Percentiles rank a stretch among this genome's conserved stretches.
phyloP scores from a whole-genome alignment of 2,329 filamentous ascomycete species.

The Magnaporthiopsis rhizophila region DNA sequence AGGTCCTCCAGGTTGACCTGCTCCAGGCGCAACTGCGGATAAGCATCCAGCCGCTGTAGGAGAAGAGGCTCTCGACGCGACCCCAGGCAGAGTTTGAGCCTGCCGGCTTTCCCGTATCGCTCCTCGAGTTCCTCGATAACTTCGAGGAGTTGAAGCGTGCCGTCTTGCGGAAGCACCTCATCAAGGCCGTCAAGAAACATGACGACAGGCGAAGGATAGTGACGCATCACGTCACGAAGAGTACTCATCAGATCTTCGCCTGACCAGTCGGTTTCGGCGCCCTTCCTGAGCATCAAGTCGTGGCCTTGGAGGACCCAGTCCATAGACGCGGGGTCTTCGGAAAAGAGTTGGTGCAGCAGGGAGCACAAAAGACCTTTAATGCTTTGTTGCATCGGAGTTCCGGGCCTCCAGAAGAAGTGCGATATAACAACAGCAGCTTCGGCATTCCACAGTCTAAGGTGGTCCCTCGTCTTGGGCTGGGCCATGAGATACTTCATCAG shows the following conservation, averaged over 20 bases:
- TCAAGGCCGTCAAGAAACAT: slow-evolving; percentile 12
- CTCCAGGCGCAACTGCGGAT: slow-evolving; percentile 1
- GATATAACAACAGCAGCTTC: slow-evolving; percentile 11
- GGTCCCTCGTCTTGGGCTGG: slow-evolving; percentile 9
- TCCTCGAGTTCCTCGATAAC: not conserved
- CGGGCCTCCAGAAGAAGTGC: slow-evolving; percentile 25
- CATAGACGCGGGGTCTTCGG: not conserved
- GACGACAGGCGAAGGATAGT: slow-evolving; percentile 1
- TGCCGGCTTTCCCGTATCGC: not conserved
- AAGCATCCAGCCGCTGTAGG: not conserved
- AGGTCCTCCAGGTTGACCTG: not conserved
- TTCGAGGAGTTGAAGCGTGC: not conserved
- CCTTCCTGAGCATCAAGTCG: not conserved
- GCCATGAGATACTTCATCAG: slow-evolving; percentile 22
- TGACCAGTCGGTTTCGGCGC: slow-evolving; percentile 14
- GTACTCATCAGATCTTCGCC: not conserved
- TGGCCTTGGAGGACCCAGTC: not conserved
- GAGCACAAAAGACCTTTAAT: slow-evolving; percentile 19
- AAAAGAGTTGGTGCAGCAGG: slow-evolving; percentile 15
- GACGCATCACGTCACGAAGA: not conserved
- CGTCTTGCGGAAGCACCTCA: slow-evolving; percentile 1
- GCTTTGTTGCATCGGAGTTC: slow-evolving; percentile 17
- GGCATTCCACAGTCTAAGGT: slow-evolving; percentile 15
- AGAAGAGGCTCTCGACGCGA: slow-evolving; percentile 2
- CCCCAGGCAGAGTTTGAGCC: slow-evolving; percentile 3